Base-by-base conservation (phyloP, 495 filamentous ascomycete species). In the Xylaria acuta region DNA sequence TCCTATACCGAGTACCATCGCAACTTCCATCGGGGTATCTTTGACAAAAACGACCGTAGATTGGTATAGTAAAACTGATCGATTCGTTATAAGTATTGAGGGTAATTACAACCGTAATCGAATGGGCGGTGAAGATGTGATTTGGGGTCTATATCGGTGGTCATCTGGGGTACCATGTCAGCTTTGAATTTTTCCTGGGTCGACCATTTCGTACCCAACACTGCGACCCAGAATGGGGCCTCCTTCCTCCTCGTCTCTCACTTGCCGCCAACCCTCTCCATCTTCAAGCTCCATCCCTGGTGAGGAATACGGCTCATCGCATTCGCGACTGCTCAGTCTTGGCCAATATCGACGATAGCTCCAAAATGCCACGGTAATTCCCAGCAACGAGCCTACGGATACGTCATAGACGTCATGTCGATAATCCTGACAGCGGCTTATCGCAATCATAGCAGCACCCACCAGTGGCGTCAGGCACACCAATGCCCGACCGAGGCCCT, bases 361-460 rank as follows among this genome's bases (percentile, higher is more conserved):
- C 81, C 94, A 97, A 76, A 92, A 92, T 22, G 93, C 90, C 12
- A 98, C 83, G 8, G 83, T 78, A 73, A 91, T 86, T 1, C 96
- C 96, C 16, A 99, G 84, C 38, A 92, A 71, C 1, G 88, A 90
- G 0, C 96, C 96, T 20, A 84, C 84, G 32, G 89, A 92, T 25
- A 99, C 97, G 83, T 99, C 96, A 63, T 91, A 97, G 5, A 97
- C 92, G 78, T 98, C 97, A 74, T 99, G 96, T 34, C 96, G 83
- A 78, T 99, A 99, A 79, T 99, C 96, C 77, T 97, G 91, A 63
- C 93, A 90, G 8, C 96, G 88, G n/a, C 92, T 95, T 58, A 97
- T 93, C 12, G 94, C 94, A 73, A 98, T 94, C 84, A 98, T 80
- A 5, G 91, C 84, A 7, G 97, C 97, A 34, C 92, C 94, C 1